phyloP scores from a whole-genome alignment of 176 grass and related monocot species.

The Musa beccarii region DNA sequence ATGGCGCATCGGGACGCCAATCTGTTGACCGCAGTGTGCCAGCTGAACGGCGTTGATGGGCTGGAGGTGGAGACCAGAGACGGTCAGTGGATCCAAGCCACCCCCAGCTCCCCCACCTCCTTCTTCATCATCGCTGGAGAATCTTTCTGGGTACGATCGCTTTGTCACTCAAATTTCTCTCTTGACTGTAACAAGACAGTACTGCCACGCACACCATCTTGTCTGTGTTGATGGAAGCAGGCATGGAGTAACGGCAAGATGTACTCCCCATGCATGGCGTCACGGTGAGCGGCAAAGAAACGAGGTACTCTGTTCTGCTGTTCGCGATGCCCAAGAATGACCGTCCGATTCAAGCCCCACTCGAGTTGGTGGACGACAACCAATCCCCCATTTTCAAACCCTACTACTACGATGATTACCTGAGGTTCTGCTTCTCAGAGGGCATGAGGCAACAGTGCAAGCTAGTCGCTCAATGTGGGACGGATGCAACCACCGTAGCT shows the following conservation, averaged over 20 bases:
- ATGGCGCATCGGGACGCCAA: neutral
- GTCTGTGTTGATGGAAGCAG: slow-evolving; percentile 5
- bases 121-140: slow-evolving; percentile 61
- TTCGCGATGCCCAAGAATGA: slow-evolving; percentile 32
- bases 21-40: neutral
- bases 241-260: slow-evolving; percentile 61
- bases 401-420: slow-evolving; percentile 20
- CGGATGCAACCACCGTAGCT: too few species aligned
- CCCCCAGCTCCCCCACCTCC: slow-evolving; percentile 35
- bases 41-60: slow-evolving; percentile 11
- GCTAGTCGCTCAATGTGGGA: slow-evolving; percentile 31
- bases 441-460: slow-evolving; percentile 26
- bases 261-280: slow-evolving; percentile 41
- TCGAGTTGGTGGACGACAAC: slow-evolving; percentile 46
- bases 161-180: too few species aligned
- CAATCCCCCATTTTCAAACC: slow-evolving; percentile 51
- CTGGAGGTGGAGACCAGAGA: neutral
- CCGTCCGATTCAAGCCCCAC: slow-evolving; percentile 10
- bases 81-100: slow-evolving; percentile 38
- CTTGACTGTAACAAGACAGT: too few species aligned
- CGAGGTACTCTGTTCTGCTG: slow-evolving; percentile 48
- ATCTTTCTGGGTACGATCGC: slow-evolving; percentile 34
- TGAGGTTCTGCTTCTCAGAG: slow-evolving; percentile 18
- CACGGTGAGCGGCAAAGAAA: slow-evolving; percentile 25
- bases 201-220: too few species aligned